Conservation (phyloP, 2,329 filamentous ascomycete genomes). For the Aureobasidium sp. region DNA sequence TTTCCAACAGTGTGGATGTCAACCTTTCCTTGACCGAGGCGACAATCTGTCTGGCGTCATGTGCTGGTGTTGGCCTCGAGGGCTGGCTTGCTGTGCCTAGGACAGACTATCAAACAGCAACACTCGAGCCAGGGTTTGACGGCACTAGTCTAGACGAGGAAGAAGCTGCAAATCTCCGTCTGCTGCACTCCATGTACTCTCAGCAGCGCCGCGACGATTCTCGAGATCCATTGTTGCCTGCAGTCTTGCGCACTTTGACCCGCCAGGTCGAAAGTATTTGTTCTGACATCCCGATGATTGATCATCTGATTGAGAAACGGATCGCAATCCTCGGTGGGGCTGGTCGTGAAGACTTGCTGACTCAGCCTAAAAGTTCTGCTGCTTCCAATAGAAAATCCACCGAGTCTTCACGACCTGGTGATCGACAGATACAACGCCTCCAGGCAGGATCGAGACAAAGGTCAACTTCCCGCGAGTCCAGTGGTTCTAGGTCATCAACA, state of each 20-base stretch:
- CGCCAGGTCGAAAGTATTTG: constrained; percentile 35
- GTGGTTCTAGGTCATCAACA: not conserved
- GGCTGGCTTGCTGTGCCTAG: constrained; percentile 74
- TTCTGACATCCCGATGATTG: constrained; percentile 36
- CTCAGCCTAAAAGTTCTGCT: constrained; percentile 1
- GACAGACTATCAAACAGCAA: not conserved
- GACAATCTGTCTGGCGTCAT: constrained; percentile 72
- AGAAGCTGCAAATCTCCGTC: constrained; percentile 20
- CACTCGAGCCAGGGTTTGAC: constrained; percentile 19
- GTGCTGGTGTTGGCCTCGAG: constrained; percentile 75
- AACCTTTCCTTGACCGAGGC: constrained; percentile 83
- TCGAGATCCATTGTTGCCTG: constrained; percentile 31
- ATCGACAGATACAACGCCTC: constrained; percentile 2
- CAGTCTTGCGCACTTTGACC: constrained; percentile 33
- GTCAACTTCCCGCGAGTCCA: not conserved
- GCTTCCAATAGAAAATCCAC: not conserved
- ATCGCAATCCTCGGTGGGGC: constrained; percentile 36
- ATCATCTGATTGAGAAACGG: constrained; percentile 38
- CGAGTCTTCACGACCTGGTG: not conserved
- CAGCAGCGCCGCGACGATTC: constrained; percentile 28
- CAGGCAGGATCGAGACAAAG: not conserved
- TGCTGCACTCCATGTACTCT: constrained; percentile 24
- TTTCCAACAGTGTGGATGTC: constrained; percentile 82
- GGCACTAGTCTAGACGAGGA: constrained; percentile 33
- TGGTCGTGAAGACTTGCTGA: constrained; percentile 13